Evolutionary conservation across 345 rosid species (phyloP).

Genomic region (Stellera chamaejasme): DNA sequence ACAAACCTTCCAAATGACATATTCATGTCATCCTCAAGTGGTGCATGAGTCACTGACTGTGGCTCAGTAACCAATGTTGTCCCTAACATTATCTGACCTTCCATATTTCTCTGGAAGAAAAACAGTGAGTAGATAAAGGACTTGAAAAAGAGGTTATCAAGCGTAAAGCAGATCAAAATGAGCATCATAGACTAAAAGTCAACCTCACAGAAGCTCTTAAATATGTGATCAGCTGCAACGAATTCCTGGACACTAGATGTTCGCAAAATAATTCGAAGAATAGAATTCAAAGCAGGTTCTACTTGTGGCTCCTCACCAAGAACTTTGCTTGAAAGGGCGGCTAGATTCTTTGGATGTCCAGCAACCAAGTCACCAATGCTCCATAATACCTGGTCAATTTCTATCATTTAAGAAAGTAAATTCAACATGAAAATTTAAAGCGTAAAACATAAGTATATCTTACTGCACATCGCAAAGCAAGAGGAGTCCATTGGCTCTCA

Average conservation of each 20-base stretch:
- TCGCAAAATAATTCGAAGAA: conserved; percentile 80
- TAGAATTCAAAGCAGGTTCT: conserved; percentile 90
- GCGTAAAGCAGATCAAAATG: neutral
- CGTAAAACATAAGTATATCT: conserved; percentile 11
- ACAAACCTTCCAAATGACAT: conserved; percentile 96
- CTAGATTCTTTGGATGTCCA: conserved; percentile 72
- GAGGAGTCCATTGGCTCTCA: conserved; percentile 96
- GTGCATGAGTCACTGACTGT: conserved; percentile 39
- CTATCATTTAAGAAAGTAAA: conserved; percentile 13
- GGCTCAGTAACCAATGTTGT: conserved; percentile 94
- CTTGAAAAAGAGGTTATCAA: conserved; percentile 7
- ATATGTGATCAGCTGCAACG: conserved; percentile 82
- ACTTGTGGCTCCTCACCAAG: conserved; percentile 87
- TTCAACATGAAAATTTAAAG: neutral
- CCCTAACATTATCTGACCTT: conserved; percentile 87
- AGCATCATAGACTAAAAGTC: conserved; percentile 11
- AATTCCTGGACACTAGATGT: conserved; percentile 88
- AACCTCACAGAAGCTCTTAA: conserved; percentile 92
- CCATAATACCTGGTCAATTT: conserved; percentile 55
- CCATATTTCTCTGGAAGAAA: conserved; percentile 51
- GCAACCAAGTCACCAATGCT: conserved; percentile 77
- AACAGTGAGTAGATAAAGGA: conserved; percentile 11
- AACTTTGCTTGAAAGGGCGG: conserved; percentile 77
- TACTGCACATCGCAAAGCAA: conserved; percentile 83
- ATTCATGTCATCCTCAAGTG: conserved; percentile 81